Evolutionary conservation across 1,139 yeast species (phyloP), one percentile per base, ranked within the genome.

Genomic region (Hanseniaspora uvarum): DNA sequence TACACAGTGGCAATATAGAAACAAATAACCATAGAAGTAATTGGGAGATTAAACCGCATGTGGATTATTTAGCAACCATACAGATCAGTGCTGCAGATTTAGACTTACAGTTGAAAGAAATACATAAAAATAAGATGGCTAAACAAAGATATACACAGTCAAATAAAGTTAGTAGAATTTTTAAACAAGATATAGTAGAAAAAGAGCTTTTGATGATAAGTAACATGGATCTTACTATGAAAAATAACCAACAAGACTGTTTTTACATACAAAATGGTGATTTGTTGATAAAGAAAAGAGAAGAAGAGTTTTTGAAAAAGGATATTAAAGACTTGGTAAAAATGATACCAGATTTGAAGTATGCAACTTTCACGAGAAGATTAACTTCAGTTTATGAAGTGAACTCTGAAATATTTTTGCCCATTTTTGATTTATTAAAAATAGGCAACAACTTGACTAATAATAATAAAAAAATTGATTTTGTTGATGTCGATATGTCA

Each of bases 401-500:
- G 19, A 50, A 50, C 16, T 50, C 53, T 6, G 24, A 24, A 2
- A 50, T 50, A 3, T 50, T 39, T 34, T 7, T 50, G 14, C 53
- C 53, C 3, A 50, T 50, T 11, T n/a, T 38, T 1, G 24, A 26
- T 8, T 21, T 50, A 4, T n/a, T 50, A 10, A 39, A 50, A 30
- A 36, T 26, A 12, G 38, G 30, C 12, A 49, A 49, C 11, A 31
- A 5, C 8, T 12, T 44, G 5, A 24, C 14, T n/a, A 28, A 34
- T 12, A 28, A 19, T 5, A 8, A 16, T 8, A 24, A 14, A 23
- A 43, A 44, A 10, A 26, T 50, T 14, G 48, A 50, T 33, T 50
- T 50, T 43, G 53, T 50, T 28, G 53, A 50, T 50, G 53, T 50
- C 10, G 53, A 50, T 16, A 50, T 50, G 53, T 39, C 23, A 12